phyloP scores from a whole-genome alignment of 2,329 filamentous ascomycete species.

The Pyrenophora tritici-repentis region DNA sequence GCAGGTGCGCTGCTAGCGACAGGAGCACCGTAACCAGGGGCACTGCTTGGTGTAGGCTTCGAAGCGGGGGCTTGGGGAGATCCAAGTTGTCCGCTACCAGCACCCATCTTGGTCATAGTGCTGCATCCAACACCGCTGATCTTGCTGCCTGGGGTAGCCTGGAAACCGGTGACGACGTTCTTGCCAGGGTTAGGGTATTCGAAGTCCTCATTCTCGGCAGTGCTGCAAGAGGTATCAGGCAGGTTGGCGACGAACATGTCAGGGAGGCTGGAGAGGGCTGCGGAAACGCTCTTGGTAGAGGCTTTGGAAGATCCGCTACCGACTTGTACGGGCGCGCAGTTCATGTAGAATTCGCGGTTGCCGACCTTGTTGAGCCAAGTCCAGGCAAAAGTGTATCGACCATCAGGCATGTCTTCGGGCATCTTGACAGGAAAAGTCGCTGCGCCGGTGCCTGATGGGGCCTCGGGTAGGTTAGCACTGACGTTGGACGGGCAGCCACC shows the following conservation, averaged over 20 bases:
- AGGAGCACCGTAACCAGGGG: conserved; percentile 4
- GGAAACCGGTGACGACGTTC: conserved; percentile 45
- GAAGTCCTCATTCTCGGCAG: conserved; percentile 57
- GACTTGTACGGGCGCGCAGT: conserved; percentile 79
- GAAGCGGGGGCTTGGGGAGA: conserved; percentile 19
- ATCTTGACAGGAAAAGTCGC: conserved; percentile 71
- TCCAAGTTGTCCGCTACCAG: conserved; percentile 37
- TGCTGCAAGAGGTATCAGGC: conserved; percentile 58
- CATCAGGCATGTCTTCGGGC: conserved; percentile 70
- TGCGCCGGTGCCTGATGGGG: conserved; percentile 57
- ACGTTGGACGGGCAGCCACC: conserved; percentile 78
- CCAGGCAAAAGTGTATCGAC: conserved; percentile 83
- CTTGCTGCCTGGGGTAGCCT: conserved; percentile 40
- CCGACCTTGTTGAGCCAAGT: conserved; percentile 93
- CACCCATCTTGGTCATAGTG: conserved; percentile 35
- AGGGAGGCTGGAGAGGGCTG: conserved; percentile 64
- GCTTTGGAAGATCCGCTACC: conserved; percentile 53
- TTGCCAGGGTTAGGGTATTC: conserved; percentile 71
- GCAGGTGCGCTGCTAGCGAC: conserved; percentile 2
- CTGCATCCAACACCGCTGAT: conserved; percentile 38
- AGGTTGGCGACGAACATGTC: conserved; percentile 79
- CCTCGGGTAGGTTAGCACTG: conserved; percentile 45
- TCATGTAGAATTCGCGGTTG: conserved; percentile 98
- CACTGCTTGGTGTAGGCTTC: conserved; percentile 1
- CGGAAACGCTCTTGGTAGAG: conserved; percentile 15